These are phyloP conservation scores for Starmerella khaoyaiensis DNA, from an alignment of 805 yeast genomes.

Conservation along the genomic window DNA sequence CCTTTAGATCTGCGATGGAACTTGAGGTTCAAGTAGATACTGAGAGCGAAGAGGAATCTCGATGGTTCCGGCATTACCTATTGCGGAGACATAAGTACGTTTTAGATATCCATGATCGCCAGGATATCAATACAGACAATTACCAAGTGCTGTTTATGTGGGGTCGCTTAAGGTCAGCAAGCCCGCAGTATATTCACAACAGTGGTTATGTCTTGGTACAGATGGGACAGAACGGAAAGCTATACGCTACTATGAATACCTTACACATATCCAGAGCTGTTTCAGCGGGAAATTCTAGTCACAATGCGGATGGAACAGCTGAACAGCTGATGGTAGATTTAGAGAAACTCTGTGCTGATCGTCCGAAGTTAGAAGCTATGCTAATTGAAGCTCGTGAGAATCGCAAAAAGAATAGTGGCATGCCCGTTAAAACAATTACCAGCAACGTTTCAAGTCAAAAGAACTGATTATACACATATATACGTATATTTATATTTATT, in stretches of 20 bases:
- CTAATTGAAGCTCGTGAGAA: conserved; percentile 9
- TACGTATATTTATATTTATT: not conserved
- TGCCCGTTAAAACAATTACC: not conserved
- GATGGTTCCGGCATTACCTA: conserved; percentile 66
- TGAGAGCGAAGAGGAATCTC: conserved; percentile 20
- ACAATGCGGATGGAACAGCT: conserved; percentile 14
- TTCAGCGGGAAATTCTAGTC: conserved; percentile 14
- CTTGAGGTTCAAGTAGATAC: conserved; percentile 51
- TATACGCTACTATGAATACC: conserved; percentile 78
- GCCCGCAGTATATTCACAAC: conserved; percentile 79
- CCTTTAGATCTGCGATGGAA: conserved; percentile 76
- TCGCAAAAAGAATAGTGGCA: not conserved
- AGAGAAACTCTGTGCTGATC: conserved; percentile 5
- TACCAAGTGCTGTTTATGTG: conserved; percentile 74
- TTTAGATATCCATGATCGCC: conserved; percentile 43
- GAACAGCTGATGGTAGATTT: conserved; percentile 12
- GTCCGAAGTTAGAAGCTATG: conserved; percentile 3
- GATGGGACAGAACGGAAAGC: conserved; percentile 60
- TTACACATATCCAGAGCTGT: conserved; percentile 53
- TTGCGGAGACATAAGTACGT: conserved; percentile 60
- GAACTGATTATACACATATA: not conserved
- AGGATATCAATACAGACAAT: conserved; percentile 42
- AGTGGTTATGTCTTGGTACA: conserved; percentile 88
- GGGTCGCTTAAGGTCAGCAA: conserved; percentile 39
- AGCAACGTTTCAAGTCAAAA: not conserved